Evolutionary conservation across 345 rosid genomes (phyloP), one percentile per base, ranked within the genome.

Genomic region (Rhodamnia rubescens): DNA sequence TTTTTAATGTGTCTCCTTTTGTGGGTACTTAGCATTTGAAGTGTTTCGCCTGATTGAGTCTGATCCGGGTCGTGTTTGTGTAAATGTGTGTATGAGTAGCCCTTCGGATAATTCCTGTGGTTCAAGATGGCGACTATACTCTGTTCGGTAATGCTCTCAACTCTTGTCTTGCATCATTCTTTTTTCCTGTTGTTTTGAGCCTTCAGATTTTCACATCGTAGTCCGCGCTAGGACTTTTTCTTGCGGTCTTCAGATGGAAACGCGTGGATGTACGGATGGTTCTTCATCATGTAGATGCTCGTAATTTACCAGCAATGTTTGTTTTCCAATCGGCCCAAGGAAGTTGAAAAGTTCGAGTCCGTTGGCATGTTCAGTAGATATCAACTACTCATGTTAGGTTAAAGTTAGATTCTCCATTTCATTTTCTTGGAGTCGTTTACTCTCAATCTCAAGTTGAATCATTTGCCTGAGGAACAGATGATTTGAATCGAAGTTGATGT

Each of bases 61-160:
- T 83, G 75, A 29, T 57, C 15, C 29, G 20, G 52, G 14, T 58
- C 53, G 18, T 61, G 75, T 64, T 36, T 36, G 42, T 9, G 47
- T 0, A 9, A 0, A 6, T 49, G 75, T 64, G 42, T 0, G 11
- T 0, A 7, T 74, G 51, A 51, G 40, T 90, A 93, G 98, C 98
- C 97, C 87, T 95, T 94, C 81, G 96, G 97, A 87, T 85, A 7
- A 83, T 93, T 81, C 98, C 96, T 81, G 92, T 92, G 29, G 88
- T 93, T 87, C 90, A 92, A 85, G 97, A 95, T 85, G 98, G 94
- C 59, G 97, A 95, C 84, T 92, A 86, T 83, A 91, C 90, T 84
- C 85, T 95, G 61, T 93, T 82, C 56, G 96, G 98, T 94, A 91
- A 32, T 8, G 47, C 78, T 69, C 47, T 9, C 24, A 2, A 2